phyloP scores from a whole-genome alignment of 192 early-diverging fungal genomes.

The Fimicolochytrium jonesii region DNA sequence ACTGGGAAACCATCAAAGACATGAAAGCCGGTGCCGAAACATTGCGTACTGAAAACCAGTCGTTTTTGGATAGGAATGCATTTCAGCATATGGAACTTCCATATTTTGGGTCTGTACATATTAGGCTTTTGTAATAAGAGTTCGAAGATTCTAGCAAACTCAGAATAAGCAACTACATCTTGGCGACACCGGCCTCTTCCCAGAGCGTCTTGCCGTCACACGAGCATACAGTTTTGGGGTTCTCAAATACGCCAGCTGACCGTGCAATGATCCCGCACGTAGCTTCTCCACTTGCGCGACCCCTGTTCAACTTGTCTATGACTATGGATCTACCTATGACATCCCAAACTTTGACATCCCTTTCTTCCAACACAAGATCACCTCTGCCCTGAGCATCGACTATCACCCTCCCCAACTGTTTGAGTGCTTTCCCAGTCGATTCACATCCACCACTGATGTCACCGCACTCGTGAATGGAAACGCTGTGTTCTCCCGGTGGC shows the following conservation, averaged over 20 bases:
- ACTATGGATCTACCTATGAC: slow-evolving; percentile 86
- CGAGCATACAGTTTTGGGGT: slow-evolving; percentile 80
- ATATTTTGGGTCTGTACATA: no score
- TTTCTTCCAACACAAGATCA: slow-evolving; percentile 62
- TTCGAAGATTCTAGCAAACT: no score
- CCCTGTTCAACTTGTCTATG: slow-evolving; percentile 36
- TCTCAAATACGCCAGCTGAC: slow-evolving; percentile 87
- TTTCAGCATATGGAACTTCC: no score
- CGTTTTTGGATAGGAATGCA: no score
- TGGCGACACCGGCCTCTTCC: no score
- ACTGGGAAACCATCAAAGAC: no score
- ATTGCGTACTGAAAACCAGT: no score
- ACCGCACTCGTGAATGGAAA: slow-evolving; percentile 76
- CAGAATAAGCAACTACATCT: no score
- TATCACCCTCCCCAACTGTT: slow-evolving; percentile 25
- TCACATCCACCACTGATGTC: slow-evolving; percentile 63
- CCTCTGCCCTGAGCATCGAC: slow-evolving; percentile 21
- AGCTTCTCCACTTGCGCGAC: slow-evolving; percentile 37
- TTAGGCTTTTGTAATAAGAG: no score
- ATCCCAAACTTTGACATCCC: slow-evolving; percentile 78
- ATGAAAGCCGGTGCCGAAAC: no score
- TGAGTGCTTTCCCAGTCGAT: slow-evolving; percentile 52
- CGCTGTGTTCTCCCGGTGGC: slow-evolving; percentile 10
- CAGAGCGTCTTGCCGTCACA: slow-evolving; percentile 85
- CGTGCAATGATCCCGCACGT: slow-evolving; percentile 81